Evolutionary conservation across 257 asterid genomes (phyloP).

Genomic region (Solanum peruvianum): DNA sequence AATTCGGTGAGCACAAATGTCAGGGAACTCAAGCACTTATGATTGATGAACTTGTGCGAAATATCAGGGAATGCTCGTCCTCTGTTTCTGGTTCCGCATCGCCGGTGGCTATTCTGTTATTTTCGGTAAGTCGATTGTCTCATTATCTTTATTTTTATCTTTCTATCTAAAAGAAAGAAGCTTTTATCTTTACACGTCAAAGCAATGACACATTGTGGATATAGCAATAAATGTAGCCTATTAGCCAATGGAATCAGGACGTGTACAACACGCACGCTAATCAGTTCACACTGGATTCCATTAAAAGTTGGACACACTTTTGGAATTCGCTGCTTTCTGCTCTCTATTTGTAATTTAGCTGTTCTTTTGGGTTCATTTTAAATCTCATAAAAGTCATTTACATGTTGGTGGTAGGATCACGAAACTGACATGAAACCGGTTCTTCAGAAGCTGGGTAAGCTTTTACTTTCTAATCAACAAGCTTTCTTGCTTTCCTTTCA

Average conservation of each 20-base stretch:
- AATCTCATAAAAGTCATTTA: constrained; percentile 20
- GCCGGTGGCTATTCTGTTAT: constrained; percentile 64
- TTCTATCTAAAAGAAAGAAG: background rate
- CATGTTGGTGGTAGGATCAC: constrained; percentile 47
- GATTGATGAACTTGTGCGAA: constrained; percentile 53
- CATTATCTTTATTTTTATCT: background rate
- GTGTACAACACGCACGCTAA: background rate
- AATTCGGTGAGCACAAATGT: background rate
- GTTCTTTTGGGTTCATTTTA: background rate
- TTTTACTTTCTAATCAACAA: background rate
- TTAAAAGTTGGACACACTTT: background rate
- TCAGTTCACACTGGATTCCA: background rate
- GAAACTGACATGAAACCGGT: constrained; percentile 46
- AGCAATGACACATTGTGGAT: background rate
- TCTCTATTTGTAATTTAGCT: background rate
- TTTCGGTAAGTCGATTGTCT: constrained; percentile 33
- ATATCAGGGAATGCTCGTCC: constrained; percentile 42
- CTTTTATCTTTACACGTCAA: background rate
- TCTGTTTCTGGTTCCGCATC: constrained; percentile 38
- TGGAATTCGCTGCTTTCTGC: background rate
- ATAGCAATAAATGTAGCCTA: background rate
- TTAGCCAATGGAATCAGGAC: background rate
- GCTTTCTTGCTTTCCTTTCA: background rate
- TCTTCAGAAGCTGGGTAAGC: constrained; percentile 73
- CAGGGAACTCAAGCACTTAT: constrained; percentile 20